A percentile compares a stretch with the other conserved stretches of the same genome.
phyloP scores from a whole-genome alignment of 306 rosid genomes.

The Quercus aquifolioides region DNA sequence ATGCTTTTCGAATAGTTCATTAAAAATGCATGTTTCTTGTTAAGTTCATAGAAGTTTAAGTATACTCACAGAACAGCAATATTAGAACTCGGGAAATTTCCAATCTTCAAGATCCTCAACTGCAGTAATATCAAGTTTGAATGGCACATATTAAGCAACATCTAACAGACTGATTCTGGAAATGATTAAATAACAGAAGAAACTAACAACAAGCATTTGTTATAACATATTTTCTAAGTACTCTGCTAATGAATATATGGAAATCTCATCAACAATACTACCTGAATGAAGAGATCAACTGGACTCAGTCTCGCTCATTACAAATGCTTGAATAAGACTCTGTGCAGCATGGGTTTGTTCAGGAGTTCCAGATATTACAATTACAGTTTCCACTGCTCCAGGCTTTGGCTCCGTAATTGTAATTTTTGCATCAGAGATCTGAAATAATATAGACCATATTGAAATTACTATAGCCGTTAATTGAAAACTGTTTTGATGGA shows the following conservation, averaged over 20 bases:
- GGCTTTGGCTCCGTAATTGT: conserved; percentile 79
- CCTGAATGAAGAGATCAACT: conserved; percentile 48
- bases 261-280: conserved; percentile 24
- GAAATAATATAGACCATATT: conserved; percentile 31
- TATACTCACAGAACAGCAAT: conserved; percentile 12
- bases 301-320: conserved; percentile 77
- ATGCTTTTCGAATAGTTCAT: neutral
- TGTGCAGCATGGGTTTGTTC: conserved; percentile 99
- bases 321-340: conserved; percentile 98
- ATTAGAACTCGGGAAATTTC: neutral
- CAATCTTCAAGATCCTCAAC: neutral
- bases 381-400: conserved; percentile 82
- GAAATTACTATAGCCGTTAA: conserved; percentile 9
- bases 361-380: conserved; percentile 90
- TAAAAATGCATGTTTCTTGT: conserved; percentile 1
- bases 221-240: neutral
- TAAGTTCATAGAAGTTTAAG: conserved; percentile 11
- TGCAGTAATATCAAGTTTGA: conserved; percentile 4
- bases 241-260: conserved; percentile 10
- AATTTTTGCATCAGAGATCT: conserved; percentile 95
- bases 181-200: conserved; percentile 9
- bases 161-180: conserved; percentile 23
- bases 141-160: conserved; percentile 19
- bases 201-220: conserved; percentile 8
- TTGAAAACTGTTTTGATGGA: neutral